Evolutionary conservation across 306 rosid genomes (phyloP), one percentile per base, ranked within the genome.

Genomic region (Lupinus albus): DNA sequence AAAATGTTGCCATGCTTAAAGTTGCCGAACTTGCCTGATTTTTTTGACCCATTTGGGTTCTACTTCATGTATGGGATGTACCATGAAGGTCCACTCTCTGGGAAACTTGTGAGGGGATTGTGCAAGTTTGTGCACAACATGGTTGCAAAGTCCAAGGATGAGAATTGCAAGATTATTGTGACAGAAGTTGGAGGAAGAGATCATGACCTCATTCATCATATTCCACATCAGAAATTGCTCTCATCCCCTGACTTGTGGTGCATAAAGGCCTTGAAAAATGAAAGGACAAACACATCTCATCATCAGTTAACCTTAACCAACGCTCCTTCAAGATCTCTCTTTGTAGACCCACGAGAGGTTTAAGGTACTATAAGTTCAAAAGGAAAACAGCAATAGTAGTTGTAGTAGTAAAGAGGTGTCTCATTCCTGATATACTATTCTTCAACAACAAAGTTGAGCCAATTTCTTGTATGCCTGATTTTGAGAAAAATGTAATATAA

Each of bases 241-340:
- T 92, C 95, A 2, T 81, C 86, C 67, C 89, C 81, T 59, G 98
- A 92, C 71, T 83, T 92, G 84, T 90, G 92, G 95, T 90, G 97
- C 72, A 84, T 90, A 67, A 90, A 87, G 78, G 70, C 79, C 53
- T 77, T 90, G 83, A 84, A 76, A 62, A 72, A 14, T 44, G 74
- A 64, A 41, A 83, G 63, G 48, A 71, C 61, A 35, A 64, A 8
- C 60, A 54, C 17, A 21, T 57, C 80, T 30, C 48, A 30, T 30
- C 48, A 30, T 39, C 82, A 83, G 39, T 63, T 78, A 74, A 82
- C 76, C 28, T 63, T 78, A 74, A 82, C 76, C 35, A 76, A 85
- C 63, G 51, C 77, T 58, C 85, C 79, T 55, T 76, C 81, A 14
- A 77, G 64, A 73, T n/a, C 87, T 68, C 89, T 87, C 63, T 90